A percentile compares a stretch with the other conserved stretches of the same genome.
Conservation (phyloP, 2,329 filamentous ascomycete species). For the Pseudogymnoascus sp. region DNA sequence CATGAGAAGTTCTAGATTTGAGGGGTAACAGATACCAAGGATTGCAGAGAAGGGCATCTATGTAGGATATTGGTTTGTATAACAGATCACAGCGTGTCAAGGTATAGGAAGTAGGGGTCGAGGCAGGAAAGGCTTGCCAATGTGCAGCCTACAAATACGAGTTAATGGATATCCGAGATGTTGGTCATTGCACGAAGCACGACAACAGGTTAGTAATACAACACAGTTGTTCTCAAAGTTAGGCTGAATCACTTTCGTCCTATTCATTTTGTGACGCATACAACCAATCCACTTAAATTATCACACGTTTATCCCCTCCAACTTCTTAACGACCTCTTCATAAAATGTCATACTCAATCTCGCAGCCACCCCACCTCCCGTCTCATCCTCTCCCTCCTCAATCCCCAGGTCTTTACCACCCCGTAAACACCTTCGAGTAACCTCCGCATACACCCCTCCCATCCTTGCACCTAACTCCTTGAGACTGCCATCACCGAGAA, state of each 20-base stretch:
- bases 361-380: slow-evolving; percentile 32
- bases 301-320: slow-evolving; percentile 27
- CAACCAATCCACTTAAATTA: background rate
- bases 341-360: slow-evolving; percentile 35
- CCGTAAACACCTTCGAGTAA: slow-evolving; percentile 30
- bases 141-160: background rate
- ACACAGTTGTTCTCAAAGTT: background rate
- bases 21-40: background rate
- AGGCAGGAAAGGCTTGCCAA: background rate
- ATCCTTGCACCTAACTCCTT: slow-evolving; percentile 32
- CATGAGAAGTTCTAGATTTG: background rate
- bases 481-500: slow-evolving; percentile 27
- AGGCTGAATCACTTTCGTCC: background rate
- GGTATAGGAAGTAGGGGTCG: background rate
- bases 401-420: slow-evolving; percentile 32
- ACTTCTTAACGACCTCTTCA: slow-evolving; percentile 37
- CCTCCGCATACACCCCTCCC: slow-evolving; percentile 34
- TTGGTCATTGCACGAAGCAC: background rate
- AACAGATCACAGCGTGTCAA: background rate
- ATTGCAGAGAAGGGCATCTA: background rate
- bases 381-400: slow-evolving; percentile 33
- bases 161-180: background rate
- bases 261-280: background rate
- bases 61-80: slow-evolving; percentile 6
- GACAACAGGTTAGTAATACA: background rate